Conservation (phyloP, 202 grass and related monocot genomes). For the Setaria italica region DNA sequence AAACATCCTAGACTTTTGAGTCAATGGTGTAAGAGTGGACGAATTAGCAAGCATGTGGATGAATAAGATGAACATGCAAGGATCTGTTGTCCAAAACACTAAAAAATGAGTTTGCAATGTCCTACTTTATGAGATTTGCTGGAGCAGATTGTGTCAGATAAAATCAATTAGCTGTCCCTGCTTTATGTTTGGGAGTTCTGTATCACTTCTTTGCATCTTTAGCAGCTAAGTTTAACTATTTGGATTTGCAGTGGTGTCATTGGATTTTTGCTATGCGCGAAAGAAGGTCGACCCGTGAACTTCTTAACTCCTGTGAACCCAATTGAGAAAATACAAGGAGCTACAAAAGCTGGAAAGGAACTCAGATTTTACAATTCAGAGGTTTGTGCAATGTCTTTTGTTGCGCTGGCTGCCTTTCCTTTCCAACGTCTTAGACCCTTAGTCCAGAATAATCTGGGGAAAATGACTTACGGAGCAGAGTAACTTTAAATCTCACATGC, state of each 20-base stretch:
- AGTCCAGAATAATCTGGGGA: neutral
- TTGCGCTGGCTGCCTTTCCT: neutral
- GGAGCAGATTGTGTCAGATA: neutral
- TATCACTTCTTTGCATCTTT: neutral
- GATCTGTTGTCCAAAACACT: neutral
- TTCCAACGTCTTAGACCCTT: neutral
- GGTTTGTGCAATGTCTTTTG: slow-evolving; percentile 43
- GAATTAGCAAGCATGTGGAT: neutral
- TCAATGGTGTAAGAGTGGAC: neutral
- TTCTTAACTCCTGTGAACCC: slow-evolving; percentile 81
- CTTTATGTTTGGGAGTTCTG: neutral
- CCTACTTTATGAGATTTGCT: neutral
- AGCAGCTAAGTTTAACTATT: slow-evolving; percentile 13
- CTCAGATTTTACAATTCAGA: slow-evolving; percentile 91
- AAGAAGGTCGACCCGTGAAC: slow-evolving; percentile 66
- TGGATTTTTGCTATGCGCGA: slow-evolving; percentile 95
- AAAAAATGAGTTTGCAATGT: neutral
- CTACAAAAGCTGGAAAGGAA: slow-evolving; percentile 56
- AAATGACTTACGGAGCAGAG: neutral
- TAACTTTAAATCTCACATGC: neutral
- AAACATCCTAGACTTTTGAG: neutral
- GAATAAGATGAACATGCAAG: neutral
- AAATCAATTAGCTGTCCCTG: neutral
- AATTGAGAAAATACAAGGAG: slow-evolving; percentile 78
- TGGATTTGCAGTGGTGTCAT: slow-evolving; percentile 76